Base-by-base conservation (phyloP, 768 basidiomycete species). In the Dentipellis fragilis region DNA sequence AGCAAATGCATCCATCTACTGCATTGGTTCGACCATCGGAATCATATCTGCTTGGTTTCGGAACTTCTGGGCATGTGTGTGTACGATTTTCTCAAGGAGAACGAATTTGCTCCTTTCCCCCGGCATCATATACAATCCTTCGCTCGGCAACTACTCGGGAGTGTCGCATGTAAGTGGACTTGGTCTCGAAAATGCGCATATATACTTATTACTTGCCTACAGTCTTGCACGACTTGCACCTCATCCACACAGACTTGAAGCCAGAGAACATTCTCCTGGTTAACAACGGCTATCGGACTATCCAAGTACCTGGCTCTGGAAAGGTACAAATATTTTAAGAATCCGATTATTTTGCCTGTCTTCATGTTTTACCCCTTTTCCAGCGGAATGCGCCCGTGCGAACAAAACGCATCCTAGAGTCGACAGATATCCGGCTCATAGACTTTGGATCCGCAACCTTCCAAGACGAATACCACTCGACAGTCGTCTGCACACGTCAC, bases 381-480 rank as follows among this genome's bases (percentile, higher is more conserved):
- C 62, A 89, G 87, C 82, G 85, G 37, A 81, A 79, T 59, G 77
- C 80, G 36, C 79, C 79, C 52, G 72, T 85, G 22, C 83, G 84
- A 65, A 72, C 78, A 14, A 92, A 92, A 68, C 80, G 85, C 57
- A 81, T 96, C 58, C 75, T 99, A 56, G 76, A 82, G 54, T 87
- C 85, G 45, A 95, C 93, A 3, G 90, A 93, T 50, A 97, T 99
- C 60, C 89, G 88, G 40, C 76, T 99, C 45, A 99, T 98, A 68
- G 96, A 99, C 70, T 99, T 99, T 70, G 96, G 96, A 54, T 95
- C 92, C 40, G 96, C 96, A 2, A 99, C 96, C 2, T 98, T 98
- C 63, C 90, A 97, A 66, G 82, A 89, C 64, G 96, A 99, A 69
- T 98, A 98, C 69, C 96, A 99, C 68, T 97, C 95, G 1, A 92